These are phyloP conservation scores for Blastomyces parvus DNA, from an alignment of 2,329 filamentous ascomycete genomes.

Conservation along the genomic window DNA sequence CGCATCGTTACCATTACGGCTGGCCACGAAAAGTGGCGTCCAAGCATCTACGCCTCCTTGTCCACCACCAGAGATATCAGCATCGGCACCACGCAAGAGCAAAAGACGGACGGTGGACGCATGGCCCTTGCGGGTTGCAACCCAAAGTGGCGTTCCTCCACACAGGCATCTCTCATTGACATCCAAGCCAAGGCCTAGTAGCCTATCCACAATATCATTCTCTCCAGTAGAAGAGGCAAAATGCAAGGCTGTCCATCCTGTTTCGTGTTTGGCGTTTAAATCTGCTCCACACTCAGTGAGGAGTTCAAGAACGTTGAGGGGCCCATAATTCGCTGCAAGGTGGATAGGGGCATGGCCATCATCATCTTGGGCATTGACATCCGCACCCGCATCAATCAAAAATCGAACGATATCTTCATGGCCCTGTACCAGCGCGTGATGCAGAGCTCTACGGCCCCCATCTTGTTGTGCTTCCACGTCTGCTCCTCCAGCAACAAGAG, in stretches of 20 bases:
- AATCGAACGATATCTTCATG: neutral
- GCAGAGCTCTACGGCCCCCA: neutral
- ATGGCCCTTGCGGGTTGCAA: neutral
- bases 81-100: neutral
- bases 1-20: neutral
- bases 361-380: neutral
- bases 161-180: neutral
- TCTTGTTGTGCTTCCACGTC: neutral
- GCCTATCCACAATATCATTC: neutral
- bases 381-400: neutral
- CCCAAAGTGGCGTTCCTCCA: slow-evolving; percentile 1
- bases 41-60: neutral
- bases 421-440: neutral
- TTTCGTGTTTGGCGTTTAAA: neutral
- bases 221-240: neutral
- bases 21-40: neutral
- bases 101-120: neutral
- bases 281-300: neutral
- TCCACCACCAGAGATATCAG: neutral
- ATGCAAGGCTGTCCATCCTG: neutral
- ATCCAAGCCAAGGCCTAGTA: neutral
- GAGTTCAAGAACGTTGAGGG: neutral
- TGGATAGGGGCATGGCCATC: neutral
- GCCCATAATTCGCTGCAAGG: neutral
- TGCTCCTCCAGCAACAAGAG: neutral